Base-by-base conservation (phyloP, 352 stramenopile species). In the Globisporangium recalcitrans region DNA sequence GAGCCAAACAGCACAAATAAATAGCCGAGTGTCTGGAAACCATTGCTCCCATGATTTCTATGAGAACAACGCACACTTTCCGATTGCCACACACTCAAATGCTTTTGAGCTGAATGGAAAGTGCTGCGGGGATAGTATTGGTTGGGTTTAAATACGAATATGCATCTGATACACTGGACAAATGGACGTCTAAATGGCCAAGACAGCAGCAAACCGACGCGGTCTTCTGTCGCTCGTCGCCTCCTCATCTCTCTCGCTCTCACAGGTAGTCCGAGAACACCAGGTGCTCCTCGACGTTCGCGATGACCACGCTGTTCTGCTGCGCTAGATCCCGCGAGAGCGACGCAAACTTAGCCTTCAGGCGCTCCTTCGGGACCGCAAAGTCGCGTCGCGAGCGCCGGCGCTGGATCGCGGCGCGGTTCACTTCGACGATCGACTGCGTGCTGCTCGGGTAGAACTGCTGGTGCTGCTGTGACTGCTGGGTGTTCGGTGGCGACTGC, bases 251-350 rank as follows among this genome's bases (percentile, higher is more conserved):
- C 36, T 21, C 14, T 44, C 36, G 3, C 8, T 46, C 42, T 70
- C 51, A 86, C 60, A 87, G 60, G 57, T 91, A 90, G 63, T 91
- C 82, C n/a, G 82, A 88, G 57, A 90, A 88, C 44, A 85, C 71
- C 31, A 89, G 63, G 63, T 88, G 78, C 44, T 91, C 76, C 38
- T 91, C 82, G 6, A 85, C 60, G 49, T 75, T 75, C 26, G 73
- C 64, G 31, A 73, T 62, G 8, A 81, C 54, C 40, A 64, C 62
- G 31, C 64, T 77, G 49, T 76, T 76, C 66, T 78, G 77, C 57
- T 69, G 71, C 9, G 68, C 74, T 32, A 91, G 52, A 32, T 91
- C 78, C 14, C 78, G 78, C 29, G 80, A 88, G 61, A 91, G 65
- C 22, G 78, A 87, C 29, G 62, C 67, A 31, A 91, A 71, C 67